phyloP scores from a whole-genome alignment of 345 rosid genomes.

The Eucalyptus sp. region DNA sequence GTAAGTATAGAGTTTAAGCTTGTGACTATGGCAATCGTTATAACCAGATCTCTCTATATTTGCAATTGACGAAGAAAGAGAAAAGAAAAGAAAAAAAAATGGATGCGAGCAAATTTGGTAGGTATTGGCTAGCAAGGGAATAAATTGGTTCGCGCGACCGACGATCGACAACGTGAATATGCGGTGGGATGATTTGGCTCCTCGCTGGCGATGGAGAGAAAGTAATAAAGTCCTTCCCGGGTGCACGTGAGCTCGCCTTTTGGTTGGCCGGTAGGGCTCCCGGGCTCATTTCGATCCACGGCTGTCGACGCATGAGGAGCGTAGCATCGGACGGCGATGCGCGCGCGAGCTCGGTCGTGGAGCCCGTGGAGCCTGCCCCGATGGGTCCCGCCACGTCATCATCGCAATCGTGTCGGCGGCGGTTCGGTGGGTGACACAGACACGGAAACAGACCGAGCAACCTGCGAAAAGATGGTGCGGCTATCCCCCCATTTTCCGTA shows the following conservation, averaged over 20 bases:
- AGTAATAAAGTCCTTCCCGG: not conserved
- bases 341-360: not conserved
- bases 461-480: not conserved
- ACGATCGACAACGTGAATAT: not conserved
- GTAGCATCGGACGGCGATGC: not conserved
- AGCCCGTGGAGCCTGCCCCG: not conserved
- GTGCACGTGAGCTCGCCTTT: not conserved
- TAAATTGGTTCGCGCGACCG: not conserved
- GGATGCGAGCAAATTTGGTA: not conserved
- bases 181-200: not conserved
- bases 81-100: not conserved
- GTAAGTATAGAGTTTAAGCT: not conserved
- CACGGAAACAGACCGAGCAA: not conserved
- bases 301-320: not conserved
- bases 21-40: not conserved
- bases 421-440: not conserved
- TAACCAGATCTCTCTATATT: not conserved
- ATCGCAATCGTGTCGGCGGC: not conserved
- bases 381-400: not conserved
- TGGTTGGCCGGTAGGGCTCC: not conserved
- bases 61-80: not conserved
- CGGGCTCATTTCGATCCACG: not conserved
- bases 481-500: not conserved
- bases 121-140: not conserved
- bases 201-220: not conserved